Conservation (phyloP, 768 basidiomycete genomes). For the Arthromyces matolae region DNA sequence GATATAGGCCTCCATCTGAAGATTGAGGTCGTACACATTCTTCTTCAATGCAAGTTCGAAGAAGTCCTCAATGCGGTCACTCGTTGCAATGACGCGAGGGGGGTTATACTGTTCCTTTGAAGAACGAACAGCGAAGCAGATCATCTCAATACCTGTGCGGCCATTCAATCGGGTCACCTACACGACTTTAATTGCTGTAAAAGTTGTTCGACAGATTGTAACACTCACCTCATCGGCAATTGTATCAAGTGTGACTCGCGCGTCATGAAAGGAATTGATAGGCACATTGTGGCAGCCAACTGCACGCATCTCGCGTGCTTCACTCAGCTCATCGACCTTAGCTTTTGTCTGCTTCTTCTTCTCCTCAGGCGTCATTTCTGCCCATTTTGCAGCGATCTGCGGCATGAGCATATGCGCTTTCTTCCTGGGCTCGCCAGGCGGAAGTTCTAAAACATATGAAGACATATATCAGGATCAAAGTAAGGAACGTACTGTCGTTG, state of each 20-base stretch:
- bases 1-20: no score
- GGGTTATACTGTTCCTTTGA: no score
- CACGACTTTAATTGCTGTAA: no score
- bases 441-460: background rate
- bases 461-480: background rate
- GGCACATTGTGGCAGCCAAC: background rate
- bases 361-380: background rate
- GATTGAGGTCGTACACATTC: no score
- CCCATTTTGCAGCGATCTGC: background rate
- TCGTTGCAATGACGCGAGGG: no score
- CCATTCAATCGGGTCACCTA: no score
- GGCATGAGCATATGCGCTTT: background rate
- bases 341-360: background rate
- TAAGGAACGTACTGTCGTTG: background rate
- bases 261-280: background rate
- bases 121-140: no score
- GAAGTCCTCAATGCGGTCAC: no score
- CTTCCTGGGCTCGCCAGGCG: background rate
- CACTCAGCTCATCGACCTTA: background rate
- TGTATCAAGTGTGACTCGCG: background rate
- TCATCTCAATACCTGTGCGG: no score
- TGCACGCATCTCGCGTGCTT: background rate
- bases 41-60: no score
- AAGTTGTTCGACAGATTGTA: conserved; percentile 8
- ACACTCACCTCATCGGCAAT: background rate